Percentiles rank a stretch among this genome's conserved stretches.
phyloP scores from a whole-genome alignment of 805 yeast genomes.

The Schwanniomyces polymorphus region DNA sequence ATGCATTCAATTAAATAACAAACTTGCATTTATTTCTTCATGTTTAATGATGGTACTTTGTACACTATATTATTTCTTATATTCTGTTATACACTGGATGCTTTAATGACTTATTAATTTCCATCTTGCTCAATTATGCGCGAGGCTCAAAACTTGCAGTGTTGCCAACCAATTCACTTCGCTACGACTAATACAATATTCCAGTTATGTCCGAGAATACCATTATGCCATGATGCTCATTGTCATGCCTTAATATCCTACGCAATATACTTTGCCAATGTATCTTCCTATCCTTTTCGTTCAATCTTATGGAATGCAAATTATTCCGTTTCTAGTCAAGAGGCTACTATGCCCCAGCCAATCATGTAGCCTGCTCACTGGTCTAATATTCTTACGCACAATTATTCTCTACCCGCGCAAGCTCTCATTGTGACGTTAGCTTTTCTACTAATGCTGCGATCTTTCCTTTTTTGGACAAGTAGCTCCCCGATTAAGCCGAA shows the following conservation, averaged over 20 bases:
- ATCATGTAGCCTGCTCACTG: not conserved
- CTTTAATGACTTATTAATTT: no score
- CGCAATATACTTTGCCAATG: not conserved
- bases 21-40: no score
- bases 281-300: not conserved
- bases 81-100: no score
- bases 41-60: no score
- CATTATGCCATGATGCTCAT: not conserved
- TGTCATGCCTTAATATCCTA: not conserved
- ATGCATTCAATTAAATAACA: not conserved
- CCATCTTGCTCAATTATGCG: no score
- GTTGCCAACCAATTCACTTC: not conserved
- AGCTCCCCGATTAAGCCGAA: constrained; percentile 17
- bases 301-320: not conserved
- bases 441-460: not conserved
- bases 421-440: not conserved
- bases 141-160: not conserved
- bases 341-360: not conserved
- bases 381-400: not conserved
- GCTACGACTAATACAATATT: not conserved
- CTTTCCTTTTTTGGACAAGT: not conserved
- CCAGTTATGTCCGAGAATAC: not conserved
- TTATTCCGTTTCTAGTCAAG: not conserved
- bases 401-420: not conserved
- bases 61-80: no score